Evolutionary conservation across 2,329 filamentous ascomycete genomes (phyloP).

Genomic region (Aspergillus tubingensis): DNA sequence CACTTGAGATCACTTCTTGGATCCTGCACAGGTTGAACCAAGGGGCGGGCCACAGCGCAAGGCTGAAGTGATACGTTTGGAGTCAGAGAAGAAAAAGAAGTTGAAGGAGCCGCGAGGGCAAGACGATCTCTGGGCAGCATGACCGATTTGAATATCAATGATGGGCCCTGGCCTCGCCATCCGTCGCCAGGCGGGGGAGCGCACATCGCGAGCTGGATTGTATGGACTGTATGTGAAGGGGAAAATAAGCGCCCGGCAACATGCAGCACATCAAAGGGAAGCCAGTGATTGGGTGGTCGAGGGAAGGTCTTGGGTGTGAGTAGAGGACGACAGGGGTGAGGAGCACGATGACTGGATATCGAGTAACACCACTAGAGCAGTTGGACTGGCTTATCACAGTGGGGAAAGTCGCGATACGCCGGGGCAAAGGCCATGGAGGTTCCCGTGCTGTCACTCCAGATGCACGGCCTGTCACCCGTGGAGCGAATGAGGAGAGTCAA

Average conservation of each 20-base stretch:
- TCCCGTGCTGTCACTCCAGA: slow-evolving; percentile 12
- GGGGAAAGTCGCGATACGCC: slow-evolving; percentile 21
- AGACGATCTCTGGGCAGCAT: slow-evolving; percentile 12
- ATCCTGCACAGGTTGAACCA: slow-evolving; percentile 32
- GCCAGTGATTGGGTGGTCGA: slow-evolving; percentile 20
- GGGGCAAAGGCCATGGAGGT: slow-evolving; percentile 10
- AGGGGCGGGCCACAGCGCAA: slow-evolving; percentile 22
- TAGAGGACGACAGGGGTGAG: slow-evolving; percentile 9
- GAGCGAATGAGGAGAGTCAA: slow-evolving; percentile 19
- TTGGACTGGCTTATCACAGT: slow-evolving; percentile 37
- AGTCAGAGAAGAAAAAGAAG: slow-evolving; percentile 20
- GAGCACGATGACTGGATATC: slow-evolving; percentile 28
- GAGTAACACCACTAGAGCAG: slow-evolving; percentile 23
- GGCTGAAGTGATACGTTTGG: slow-evolving; percentile 23
- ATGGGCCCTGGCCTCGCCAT: slow-evolving; percentile 21
- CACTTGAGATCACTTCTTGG: slow-evolving; percentile 23
- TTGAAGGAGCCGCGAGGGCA: slow-evolving; percentile 20
- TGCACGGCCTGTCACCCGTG: slow-evolving; percentile 25
- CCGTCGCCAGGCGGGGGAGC: slow-evolving; percentile 16
- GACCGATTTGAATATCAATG: slow-evolving; percentile 35
- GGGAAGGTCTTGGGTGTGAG: slow-evolving; percentile 1
- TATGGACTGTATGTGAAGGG: slow-evolving; percentile 20
- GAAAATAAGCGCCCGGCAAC: slow-evolving; percentile 35
- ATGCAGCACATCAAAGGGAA: slow-evolving; percentile 18
- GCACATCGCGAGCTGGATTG: slow-evolving; percentile 12